Percentiles rank a stretch among this genome's conserved stretches.
These are phyloP conservation scores for Knufia petricola DNA, from an alignment of 2,329 filamentous ascomycete species.

Conservation along the genomic window DNA sequence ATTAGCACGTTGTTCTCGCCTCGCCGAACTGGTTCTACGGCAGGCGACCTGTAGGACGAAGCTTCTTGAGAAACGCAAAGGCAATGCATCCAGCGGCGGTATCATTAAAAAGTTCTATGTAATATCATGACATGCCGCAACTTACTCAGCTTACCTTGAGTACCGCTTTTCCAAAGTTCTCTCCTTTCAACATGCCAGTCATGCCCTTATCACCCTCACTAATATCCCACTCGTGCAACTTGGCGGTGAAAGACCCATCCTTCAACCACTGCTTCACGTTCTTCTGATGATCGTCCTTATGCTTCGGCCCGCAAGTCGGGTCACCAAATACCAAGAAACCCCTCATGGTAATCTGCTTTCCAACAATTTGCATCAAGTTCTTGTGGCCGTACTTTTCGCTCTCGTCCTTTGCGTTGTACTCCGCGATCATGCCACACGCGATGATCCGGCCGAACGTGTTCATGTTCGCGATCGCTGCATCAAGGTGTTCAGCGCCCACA, in stretches of 20 bases:
- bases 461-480: constrained; percentile 55
- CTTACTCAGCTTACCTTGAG: constrained; percentile 43
- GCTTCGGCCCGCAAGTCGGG: constrained; percentile 56
- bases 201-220: constrained; percentile 69
- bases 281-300: constrained; percentile 62
- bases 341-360: constrained; percentile 56
- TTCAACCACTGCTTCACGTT: constrained; percentile 66
- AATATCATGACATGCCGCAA: too few relatives aligned
- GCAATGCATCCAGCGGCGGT: too few relatives aligned
- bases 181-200: constrained; percentile 62
- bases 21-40: too few relatives aligned
- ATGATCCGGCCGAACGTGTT: constrained; percentile 58
- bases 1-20: too few relatives aligned
- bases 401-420: constrained; percentile 56
- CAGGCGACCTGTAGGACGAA: too few relatives aligned
- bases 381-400: constrained; percentile 55
- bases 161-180: constrained; percentile 81
- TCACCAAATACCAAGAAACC: constrained; percentile 65
- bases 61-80: too few relatives aligned
- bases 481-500: constrained; percentile 64
- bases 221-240: constrained; percentile 58
- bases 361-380: constrained; percentile 56
- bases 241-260: constrained; percentile 64
- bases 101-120: too few relatives aligned
- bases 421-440: constrained; percentile 52